Percentiles rank a stretch among this genome's conserved stretches.
These are phyloP conservation scores for Entomortierella chlamydospora DNA, from an alignment of 192 early-diverging fungal species.

Conservation along the genomic window DNA sequence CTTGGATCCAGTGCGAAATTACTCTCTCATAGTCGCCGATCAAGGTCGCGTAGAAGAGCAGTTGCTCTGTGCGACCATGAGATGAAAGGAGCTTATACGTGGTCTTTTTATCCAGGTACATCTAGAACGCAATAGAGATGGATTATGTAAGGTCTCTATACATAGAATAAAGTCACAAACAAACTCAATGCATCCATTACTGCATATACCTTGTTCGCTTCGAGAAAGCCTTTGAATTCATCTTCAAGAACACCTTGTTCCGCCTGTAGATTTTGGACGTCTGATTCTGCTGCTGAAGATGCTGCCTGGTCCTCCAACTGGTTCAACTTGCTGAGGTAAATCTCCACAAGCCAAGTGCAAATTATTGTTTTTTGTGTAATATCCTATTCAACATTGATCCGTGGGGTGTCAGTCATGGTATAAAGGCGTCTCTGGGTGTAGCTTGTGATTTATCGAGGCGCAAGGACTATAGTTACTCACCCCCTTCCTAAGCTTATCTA, in stretches of 20 bases:
- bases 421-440: too few relatives aligned
- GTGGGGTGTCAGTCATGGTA: background rate
- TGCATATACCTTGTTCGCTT: slow-evolving; percentile 69
- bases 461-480: slow-evolving; percentile 53
- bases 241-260: slow-evolving; percentile 71
- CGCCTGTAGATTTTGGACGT: slow-evolving; percentile 61
- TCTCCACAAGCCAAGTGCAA: slow-evolving; percentile 90
- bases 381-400: slow-evolving; percentile 60
- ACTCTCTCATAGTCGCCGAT: slow-evolving; percentile 91
- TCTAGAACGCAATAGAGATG: slow-evolving; percentile 17
- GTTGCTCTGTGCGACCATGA: slow-evolving; percentile 86
- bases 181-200: too few relatives aligned
- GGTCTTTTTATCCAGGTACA: slow-evolving; percentile 72
- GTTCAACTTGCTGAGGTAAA: slow-evolving; percentile 85
- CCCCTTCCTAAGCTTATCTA: slow-evolving; percentile 71
- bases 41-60: slow-evolving; percentile 85
- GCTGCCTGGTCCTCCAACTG: slow-evolving; percentile 64
- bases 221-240: slow-evolving; percentile 81
- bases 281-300: slow-evolving; percentile 56
- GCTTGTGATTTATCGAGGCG: too few relatives aligned
- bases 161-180: too few relatives aligned
- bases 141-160: too few relatives aligned
- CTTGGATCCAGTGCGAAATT: slow-evolving; percentile 85
- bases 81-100: slow-evolving; percentile 85
- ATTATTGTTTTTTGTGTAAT: slow-evolving; percentile 83